Base-by-base conservation (phyloP, 2,329 filamentous ascomycete genomes). In the Fusarium praegraminearum region DNA sequence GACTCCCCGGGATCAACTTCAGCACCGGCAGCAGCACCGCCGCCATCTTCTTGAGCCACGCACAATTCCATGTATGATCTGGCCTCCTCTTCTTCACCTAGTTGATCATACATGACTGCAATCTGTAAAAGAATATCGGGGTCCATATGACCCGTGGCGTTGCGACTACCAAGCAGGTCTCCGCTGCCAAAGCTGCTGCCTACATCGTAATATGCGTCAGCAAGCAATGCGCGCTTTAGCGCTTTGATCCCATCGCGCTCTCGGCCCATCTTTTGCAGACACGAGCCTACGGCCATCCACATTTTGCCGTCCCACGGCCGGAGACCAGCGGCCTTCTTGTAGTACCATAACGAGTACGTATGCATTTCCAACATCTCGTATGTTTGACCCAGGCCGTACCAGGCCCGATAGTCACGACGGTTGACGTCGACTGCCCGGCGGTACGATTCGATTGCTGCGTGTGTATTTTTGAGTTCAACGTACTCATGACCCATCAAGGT, bases 401-500 rank as follows among this genome's bases (percentile, higher is more conserved):
- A 99, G 6, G 96, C 96, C 60, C 96, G 91, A 78, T 98, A 98
- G 78, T 99, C 96, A 73, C 96, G 93, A 35, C 95, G 89, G 76
- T 99, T 98, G 72, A 96, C 93, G 75, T 99, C 96, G 2, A 99
- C 95, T 2, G 96, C 96, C 43, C 96, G 91, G 3, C 96, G 90
- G 77, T 99, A 99, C 2, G 93, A 97, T 79, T 99, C 96, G 66
- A 99, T 98, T 11, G 96, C 96, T 0, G 96, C 95, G 75, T 99
- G 96, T 0, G 95, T 98, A 78, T 99, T 99, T 77, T 98, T 99
- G 80, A 99, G 90, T 80, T 99, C 96, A 56, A 98, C 94, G 74
- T 98, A 99, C 79, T 99, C 96, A 79, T 99, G 96, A 2, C 96
- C 96, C 95, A 99, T 98, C 2, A 99, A 85, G 0, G 96, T 99